Evolutionary conservation across 116 monocot genomes (phyloP).

Genomic region (Papilionanthe hybrid): DNA sequence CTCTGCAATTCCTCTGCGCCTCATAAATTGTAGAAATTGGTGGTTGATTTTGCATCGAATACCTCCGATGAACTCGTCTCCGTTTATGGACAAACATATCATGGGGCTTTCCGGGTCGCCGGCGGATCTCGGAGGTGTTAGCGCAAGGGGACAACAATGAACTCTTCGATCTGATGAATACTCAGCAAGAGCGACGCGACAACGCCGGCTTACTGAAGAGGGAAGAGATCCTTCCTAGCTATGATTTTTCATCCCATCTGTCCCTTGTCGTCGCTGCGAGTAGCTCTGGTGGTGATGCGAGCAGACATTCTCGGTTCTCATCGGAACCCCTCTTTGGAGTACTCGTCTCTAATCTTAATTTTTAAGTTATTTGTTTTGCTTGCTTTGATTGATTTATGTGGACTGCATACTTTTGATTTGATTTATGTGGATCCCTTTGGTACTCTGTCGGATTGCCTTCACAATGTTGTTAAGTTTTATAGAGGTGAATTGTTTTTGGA

Average conservation of each 20-base stretch:
- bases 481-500: background rate
- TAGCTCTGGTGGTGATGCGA: constrained; percentile 8
- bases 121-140: constrained; percentile 6
- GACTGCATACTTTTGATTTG: background rate
- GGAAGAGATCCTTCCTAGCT: constrained; percentile 74
- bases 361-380: background rate
- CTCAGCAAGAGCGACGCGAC: constrained; percentile 33
- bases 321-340: constrained; percentile 9
- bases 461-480: background rate
- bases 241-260: constrained; percentile 86
- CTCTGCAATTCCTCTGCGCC: background rate
- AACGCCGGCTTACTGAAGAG: constrained; percentile 15
- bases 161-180: constrained; percentile 37
- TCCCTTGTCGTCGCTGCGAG: constrained; percentile 9
- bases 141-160: constrained; percentile 9
- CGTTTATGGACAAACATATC: constrained; percentile 90
- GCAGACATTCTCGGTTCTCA: constrained; percentile 4
- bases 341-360: background rate
- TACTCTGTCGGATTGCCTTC: background rate
- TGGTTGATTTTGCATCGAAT: background rate
- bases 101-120: constrained; percentile 41
- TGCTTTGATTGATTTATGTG: constrained; percentile 1
- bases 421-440: background rate
- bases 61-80: constrained; percentile 59
- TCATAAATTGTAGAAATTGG: background rate